Evolutionary conservation across 2,329 filamentous ascomycete species (phyloP).

Genomic region (Aspergillus pseudonomiae): DNA sequence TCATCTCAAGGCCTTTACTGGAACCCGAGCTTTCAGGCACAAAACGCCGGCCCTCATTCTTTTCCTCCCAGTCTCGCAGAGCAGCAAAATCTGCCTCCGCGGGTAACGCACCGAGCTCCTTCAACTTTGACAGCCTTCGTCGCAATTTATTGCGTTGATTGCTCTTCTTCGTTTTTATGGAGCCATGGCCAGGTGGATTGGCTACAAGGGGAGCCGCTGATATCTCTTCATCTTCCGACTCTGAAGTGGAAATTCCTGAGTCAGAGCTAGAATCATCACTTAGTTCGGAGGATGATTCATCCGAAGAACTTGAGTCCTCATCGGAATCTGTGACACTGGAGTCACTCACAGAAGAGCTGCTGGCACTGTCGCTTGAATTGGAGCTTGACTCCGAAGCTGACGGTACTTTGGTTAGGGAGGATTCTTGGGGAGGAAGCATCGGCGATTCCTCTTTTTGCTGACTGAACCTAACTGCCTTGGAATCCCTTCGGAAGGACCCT

Average conservation of each 20-base stretch:
- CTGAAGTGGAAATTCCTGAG: conserved; percentile 34
- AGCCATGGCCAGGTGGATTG: conserved; percentile 54
- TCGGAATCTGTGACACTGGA: conserved; percentile 23
- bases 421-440: conserved; percentile 13
- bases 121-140: conserved; percentile 55
- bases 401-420: conserved; percentile 18
- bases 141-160: conserved; percentile 58
- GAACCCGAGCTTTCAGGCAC: conserved; percentile 24
- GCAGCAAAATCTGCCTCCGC: conserved; percentile 55
- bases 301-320: conserved; percentile 23
- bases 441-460: conserved; percentile 17
- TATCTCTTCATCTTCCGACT: conserved; percentile 36
- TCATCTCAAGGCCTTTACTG: conserved; percentile 33
- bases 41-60: conserved; percentile 27
- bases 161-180: conserved; percentile 54
- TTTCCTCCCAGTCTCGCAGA: conserved; percentile 43
- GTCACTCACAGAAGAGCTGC: conserved; percentile 37
- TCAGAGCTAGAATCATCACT: conserved; percentile 35
- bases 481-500: conserved; percentile 29
- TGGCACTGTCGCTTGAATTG: conserved; percentile 6
- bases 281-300: conserved; percentile 38
- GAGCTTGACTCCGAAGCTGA: conserved; percentile 10
- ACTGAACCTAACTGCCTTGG: conserved; percentile 40
- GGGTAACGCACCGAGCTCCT: conserved; percentile 56
- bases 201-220: conserved; percentile 22